phyloP scores from a whole-genome alignment of 768 basidiomycete species.

The Russula vinacea region DNA sequence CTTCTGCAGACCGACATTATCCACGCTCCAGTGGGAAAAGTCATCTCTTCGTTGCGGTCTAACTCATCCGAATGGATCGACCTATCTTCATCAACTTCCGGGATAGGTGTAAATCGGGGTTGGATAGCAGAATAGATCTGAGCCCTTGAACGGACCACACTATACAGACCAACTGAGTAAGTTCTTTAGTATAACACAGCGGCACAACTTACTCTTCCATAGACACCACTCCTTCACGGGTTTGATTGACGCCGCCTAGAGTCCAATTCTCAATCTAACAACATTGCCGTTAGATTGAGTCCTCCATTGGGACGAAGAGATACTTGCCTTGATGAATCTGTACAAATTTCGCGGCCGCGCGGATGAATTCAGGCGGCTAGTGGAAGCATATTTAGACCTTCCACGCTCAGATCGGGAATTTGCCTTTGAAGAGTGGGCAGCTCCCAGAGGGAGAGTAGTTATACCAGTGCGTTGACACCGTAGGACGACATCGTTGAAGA shows the following conservation, averaged over 20 bases:
- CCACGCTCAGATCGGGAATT: slow-evolving; percentile 78
- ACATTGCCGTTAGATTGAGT: slow-evolving; percentile 20
- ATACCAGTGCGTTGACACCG: slow-evolving; percentile 88
- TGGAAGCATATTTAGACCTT: slow-evolving; percentile 68
- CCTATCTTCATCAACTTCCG: slow-evolving; percentile 56
- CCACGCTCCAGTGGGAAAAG: slow-evolving; percentile 75
- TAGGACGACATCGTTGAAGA: slow-evolving; percentile 93
- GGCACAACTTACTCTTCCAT: slow-evolving; percentile 78
- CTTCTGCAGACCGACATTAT: slow-evolving; percentile 80
- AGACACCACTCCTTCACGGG: slow-evolving; percentile 74
- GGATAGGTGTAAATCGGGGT: slow-evolving; percentile 53
- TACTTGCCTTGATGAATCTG: slow-evolving; percentile 79
- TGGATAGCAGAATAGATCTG: slow-evolving; percentile 55
- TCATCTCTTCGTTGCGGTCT: slow-evolving; percentile 2
- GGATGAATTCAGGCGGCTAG: slow-evolving; percentile 68
- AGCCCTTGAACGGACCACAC: slow-evolving; percentile 67
- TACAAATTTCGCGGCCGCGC: slow-evolving; percentile 88
- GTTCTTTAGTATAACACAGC: slow-evolving; percentile 12
- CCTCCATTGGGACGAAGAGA: slow-evolving; percentile 2
- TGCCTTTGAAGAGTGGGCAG: slow-evolving; percentile 61
- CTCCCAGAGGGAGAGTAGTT: slow-evolving; percentile 75
- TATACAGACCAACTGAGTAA: slow-evolving; percentile 34
- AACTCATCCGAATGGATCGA: slow-evolving; percentile 43
- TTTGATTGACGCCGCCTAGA: slow-evolving; percentile 70
- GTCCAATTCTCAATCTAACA: slow-evolving; percentile 82